Conservation (phyloP, 768 basidiomycete genomes). For the Leccinum olivaceopallidum region DNA sequence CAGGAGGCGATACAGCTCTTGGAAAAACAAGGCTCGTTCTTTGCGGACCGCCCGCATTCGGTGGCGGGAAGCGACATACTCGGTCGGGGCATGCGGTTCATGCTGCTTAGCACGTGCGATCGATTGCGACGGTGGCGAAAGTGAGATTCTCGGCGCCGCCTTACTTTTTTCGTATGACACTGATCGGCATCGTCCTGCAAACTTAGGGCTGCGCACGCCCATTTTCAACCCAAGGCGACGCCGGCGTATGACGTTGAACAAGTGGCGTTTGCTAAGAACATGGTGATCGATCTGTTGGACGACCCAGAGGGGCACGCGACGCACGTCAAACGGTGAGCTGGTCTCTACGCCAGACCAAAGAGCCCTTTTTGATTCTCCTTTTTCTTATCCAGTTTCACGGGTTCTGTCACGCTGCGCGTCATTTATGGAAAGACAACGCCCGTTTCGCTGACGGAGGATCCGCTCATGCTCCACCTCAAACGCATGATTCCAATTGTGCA, state of each 20-base stretch:
- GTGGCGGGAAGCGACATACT: conserved; percentile 57
- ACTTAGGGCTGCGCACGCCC: conserved; percentile 51
- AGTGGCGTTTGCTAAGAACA: conserved; percentile 34
- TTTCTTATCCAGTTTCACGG: conserved; percentile 22
- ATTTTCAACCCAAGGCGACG: conserved; percentile 52
- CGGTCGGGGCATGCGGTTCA: conserved; percentile 56
- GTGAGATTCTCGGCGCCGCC: conserved; percentile 24
- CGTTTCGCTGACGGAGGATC: conserved; percentile 17
- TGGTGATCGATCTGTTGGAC: conserved; percentile 24
- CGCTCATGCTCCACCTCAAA: conserved; percentile 30
- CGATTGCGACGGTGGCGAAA: conserved; percentile 58
- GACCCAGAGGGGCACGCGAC: conserved; percentile 24
- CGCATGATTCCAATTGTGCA: conserved; percentile 32
- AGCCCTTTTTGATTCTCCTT: background rate
- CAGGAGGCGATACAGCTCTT: conserved; percentile 52
- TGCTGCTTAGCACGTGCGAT: conserved; percentile 54
- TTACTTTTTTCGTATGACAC: background rate
- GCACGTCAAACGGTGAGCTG: conserved; percentile 39
- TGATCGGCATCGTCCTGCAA: background rate
- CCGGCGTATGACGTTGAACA: conserved; percentile 47
- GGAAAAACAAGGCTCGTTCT: conserved; percentile 56
- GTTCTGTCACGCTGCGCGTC: conserved; percentile 27
- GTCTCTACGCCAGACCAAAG: background rate
- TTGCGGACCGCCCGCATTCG: conserved; percentile 51
- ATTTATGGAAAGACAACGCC: conserved; percentile 31